Evolutionary conservation across 192 early-diverging fungal species (phyloP), one percentile per base, ranked within the genome.

Genomic region (Podochytrium sp.): DNA sequence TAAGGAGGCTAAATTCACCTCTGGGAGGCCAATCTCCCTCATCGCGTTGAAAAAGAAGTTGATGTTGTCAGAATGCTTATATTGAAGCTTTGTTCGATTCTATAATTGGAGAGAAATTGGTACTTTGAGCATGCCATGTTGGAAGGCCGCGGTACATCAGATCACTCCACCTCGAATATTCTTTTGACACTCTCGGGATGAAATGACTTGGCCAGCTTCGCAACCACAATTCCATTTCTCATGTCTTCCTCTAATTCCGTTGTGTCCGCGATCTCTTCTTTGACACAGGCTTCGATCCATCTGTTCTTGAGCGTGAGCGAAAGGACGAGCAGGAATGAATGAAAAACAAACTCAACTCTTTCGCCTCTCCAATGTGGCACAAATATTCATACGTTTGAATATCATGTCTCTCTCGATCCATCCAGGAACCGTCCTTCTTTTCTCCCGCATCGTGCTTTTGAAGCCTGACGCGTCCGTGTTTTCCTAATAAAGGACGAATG

Each of bases 381-480:
- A 98, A 87, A 71, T 99, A 99, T 83, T 99, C 98, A 80, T 98
- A 98, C n/a, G 97, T 96, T 37, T 94, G 93, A 41, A 98, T 74
- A 52, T 95, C 90, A 50, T 87, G 87, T 57, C 98, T 83, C 79
- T 95, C 91, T 34, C 90, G 73, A 77, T 99, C 97, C 85, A 95
- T 93, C 96, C 94, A 97, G 64, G 81, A 64, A 0, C 74, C 83
- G 63, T 87, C 81, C 16, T 64, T 73, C 33, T 64, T 63, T 49
- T 51, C 50, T 23, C 34, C 74, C 10, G 23, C 41, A 2, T 34
- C 2, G 41, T 73, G 60, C 51, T 73, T 78, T 27, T 78, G 69
- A 7, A 78, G 64, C 37, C 69, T 23, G 29, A 73, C 62, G 10
- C 76, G 60, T 2, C 60, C 68, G 35, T 34, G 43, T 47, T 47